Conservation (phyloP, 495 filamentous ascomycete genomes). For the Aspergillus haitiensis region DNA sequence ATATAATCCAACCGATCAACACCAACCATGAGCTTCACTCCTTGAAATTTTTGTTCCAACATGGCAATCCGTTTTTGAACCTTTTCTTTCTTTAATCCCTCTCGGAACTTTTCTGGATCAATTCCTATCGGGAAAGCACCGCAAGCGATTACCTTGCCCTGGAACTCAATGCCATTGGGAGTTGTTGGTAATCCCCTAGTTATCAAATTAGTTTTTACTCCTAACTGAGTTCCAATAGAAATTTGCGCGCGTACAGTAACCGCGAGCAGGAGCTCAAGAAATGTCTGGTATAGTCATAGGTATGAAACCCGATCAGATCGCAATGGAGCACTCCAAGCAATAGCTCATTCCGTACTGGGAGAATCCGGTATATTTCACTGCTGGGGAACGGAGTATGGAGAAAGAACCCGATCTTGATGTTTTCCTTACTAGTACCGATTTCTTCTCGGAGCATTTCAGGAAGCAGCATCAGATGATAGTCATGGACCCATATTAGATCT, state of each 20-base stretch:
- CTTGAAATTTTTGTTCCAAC: slow-evolving; percentile 87
- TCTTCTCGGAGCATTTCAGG: slow-evolving; percentile 92
- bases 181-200: slow-evolving; percentile 71
- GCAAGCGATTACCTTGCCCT: slow-evolving; percentile 78
- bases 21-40: slow-evolving; percentile 93
- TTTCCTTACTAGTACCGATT: slow-evolving; percentile 68
- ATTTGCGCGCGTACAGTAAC: slow-evolving; percentile 64
- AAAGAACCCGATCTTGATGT: slow-evolving; percentile 96
- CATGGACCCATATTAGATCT: slow-evolving; percentile 95
- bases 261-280: slow-evolving; percentile 91
- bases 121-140: slow-evolving; percentile 97
- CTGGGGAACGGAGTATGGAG: slow-evolving; percentile 97
- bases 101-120: slow-evolving; percentile 91
- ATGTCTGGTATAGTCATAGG: slow-evolving; percentile 93
- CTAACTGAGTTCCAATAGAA: background rate
- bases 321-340: slow-evolving; percentile 83
- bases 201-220: slow-evolving; percentile 9
- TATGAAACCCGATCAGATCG: slow-evolving; percentile 95
- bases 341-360: slow-evolving; percentile 88
- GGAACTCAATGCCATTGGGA: slow-evolving; percentile 84
- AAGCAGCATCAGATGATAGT: slow-evolving; percentile 96
- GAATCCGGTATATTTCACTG: slow-evolving; percentile 92
- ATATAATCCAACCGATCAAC: slow-evolving; percentile 97
- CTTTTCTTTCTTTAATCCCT: slow-evolving; percentile 77
- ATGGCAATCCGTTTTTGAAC: slow-evolving; percentile 85